phyloP scores from a whole-genome alignment of 768 basidiomycete species.

The Agaricus sinodeliciosus region DNA sequence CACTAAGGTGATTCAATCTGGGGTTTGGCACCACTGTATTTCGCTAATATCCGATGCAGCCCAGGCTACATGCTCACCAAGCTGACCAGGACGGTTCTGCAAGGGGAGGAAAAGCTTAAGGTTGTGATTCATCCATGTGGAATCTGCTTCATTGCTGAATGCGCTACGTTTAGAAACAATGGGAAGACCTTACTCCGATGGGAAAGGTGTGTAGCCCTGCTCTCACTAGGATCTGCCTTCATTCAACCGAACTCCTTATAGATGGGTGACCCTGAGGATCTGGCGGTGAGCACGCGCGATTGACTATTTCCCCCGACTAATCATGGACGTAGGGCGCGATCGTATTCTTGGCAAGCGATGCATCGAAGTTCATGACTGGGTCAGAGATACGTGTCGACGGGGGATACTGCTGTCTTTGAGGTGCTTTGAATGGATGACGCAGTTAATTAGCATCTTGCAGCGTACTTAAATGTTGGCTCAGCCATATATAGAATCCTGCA shows the following conservation, averaged over 20 bases:
- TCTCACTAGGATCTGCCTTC: background rate
- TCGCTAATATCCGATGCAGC: slow-evolving; percentile 28
- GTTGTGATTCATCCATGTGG: slow-evolving; percentile 27
- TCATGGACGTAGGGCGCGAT: slow-evolving; percentile 59
- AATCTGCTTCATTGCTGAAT: background rate
- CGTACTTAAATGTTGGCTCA: background rate
- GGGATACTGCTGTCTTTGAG: slow-evolving; percentile 70
- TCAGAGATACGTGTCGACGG: slow-evolving; percentile 83
- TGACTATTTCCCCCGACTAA: background rate
- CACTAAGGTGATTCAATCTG: slow-evolving; percentile 45
- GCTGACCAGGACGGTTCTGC: slow-evolving; percentile 78
- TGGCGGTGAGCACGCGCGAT: slow-evolving; percentile 47
- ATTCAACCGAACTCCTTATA: slow-evolving; percentile 19
- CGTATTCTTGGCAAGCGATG: slow-evolving; percentile 87
- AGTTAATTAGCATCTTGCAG: too few relatives aligned
- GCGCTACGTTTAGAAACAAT: slow-evolving; percentile 50
- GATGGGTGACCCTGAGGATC: slow-evolving; percentile 92
- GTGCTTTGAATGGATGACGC: too few relatives aligned
- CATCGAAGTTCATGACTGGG: slow-evolving; percentile 87
- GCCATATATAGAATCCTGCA: slow-evolving; percentile 11
- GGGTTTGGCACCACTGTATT: background rate
- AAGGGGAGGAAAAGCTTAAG: slow-evolving; percentile 69
- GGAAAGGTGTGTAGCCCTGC: slow-evolving; percentile 51
- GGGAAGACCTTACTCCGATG: slow-evolving; percentile 84
- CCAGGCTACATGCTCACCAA: slow-evolving; percentile 95